Base-by-base conservation (phyloP, 78 protist species). In the Capsaspora owczarzaki region DNA sequence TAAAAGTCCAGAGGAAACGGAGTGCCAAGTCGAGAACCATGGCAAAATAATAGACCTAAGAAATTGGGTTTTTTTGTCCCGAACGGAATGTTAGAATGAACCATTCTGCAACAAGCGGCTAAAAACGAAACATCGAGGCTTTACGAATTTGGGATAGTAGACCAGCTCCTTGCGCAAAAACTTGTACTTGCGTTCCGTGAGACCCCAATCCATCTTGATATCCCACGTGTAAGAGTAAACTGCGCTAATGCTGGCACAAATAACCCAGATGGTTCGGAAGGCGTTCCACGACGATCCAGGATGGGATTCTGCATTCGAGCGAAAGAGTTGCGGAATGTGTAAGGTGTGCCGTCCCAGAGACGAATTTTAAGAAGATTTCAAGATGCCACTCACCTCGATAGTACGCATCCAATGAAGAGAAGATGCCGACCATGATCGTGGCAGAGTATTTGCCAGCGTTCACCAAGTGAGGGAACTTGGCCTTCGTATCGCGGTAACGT, bases 401-500 rank as follows among this genome's bases (percentile, higher is more conserved):
- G 66, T 56, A 56, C 66, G 25, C 33, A 12, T 56, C 12, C 25
- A 16, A 16, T 2, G 12, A 56, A 6, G 66, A 56, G n/a, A 80
- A 51, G 78, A 33, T 14, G 25, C 33, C 43, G 49, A 49, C 78
- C 23, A 68, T 22, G 23, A 80, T 37, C 3, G 78, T 22, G 33
- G 78, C 12, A n/a, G 35, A 10, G 44, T 82, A 82, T 41, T 82
- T 82, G 76, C 10, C 43, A 29, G 81, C 80, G 76, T 82, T 82
- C 25, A 38, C 5, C 20, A 74, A 3, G 25, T 82, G 86, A 2
- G 79, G 86, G 14, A 4, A 2, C n/a, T 10, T 20, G 10, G 16
- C 38, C 41, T 47, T 44, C 38, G 86, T 78, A 37, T 90, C 94
- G 31, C 70, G 53, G 72, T 83, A 87, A 51, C 94, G 85, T 22